phyloP scores from a whole-genome alignment of 2,329 filamentous ascomycete genomes.

The Balansia obtecta region DNA sequence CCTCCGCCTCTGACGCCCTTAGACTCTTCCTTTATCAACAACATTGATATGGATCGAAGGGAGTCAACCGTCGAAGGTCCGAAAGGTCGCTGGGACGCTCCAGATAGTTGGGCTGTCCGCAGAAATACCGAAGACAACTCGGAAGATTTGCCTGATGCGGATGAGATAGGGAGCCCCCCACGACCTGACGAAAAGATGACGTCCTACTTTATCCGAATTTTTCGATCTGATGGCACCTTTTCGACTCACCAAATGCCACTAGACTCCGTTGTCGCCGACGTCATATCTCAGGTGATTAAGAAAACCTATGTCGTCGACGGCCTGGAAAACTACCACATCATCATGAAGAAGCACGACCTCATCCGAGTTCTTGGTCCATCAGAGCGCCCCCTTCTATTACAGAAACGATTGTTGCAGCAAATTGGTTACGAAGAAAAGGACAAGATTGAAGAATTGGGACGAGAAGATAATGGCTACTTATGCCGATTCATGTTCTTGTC shows the following conservation, averaged over 20 bases:
- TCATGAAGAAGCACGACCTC: constrained; percentile 85
- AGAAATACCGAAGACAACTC: constrained; percentile 54
- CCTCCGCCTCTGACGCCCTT: constrained; percentile 61
- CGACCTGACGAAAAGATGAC: constrained; percentile 61
- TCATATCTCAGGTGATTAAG: constrained; percentile 82
- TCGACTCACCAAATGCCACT: constrained; percentile 77
- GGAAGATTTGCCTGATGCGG: constrained; percentile 44
- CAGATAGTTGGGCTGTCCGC: constrained; percentile 92
- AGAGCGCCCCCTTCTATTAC: constrained; percentile 79
- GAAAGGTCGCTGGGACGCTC: constrained; percentile 72
- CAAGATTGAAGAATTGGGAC: constrained; percentile 80
- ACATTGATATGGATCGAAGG: constrained; percentile 29
- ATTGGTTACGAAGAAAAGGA: constrained; percentile 83
- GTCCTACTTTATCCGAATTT: constrained; percentile 88
- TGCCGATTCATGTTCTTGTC: constrained; percentile 93
- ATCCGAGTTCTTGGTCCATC: constrained; percentile 65
- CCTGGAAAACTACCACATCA: constrained; percentile 87
- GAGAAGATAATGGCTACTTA: constrained; percentile 94
- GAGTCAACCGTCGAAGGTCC: constrained; percentile 22
- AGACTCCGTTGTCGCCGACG: constrained; percentile 73
- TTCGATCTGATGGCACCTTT: constrained; percentile 87
- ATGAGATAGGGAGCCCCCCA: constrained; percentile 55
- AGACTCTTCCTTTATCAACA: constrained; percentile 38
- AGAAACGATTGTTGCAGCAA: constrained; percentile 82
- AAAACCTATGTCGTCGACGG: constrained; percentile 89